Base-by-base conservation (phyloP, 2,329 filamentous ascomycete genomes). In the Uncinocarpus reesii region DNA sequence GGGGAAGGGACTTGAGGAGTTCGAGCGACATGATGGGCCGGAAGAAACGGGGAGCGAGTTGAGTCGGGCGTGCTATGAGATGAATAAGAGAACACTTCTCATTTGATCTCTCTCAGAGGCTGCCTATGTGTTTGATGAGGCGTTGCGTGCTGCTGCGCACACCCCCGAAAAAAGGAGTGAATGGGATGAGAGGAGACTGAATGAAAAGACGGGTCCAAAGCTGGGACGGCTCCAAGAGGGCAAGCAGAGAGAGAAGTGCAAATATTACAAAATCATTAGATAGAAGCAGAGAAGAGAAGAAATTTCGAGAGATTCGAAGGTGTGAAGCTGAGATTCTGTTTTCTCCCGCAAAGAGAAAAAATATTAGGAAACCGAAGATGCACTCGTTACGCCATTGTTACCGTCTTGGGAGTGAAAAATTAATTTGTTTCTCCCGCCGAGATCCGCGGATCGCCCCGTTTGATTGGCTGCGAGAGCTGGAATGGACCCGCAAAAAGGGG, bases 1-100 rank as follows among this genome's bases (percentile, higher is more conserved):
- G 40, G 32, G 51, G 47, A 47, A 56, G 21, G 42, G 44, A 50
- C 34, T 47, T 43, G 18, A 53, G 53, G 28, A 46, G 20, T 18
- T 52, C 50, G 49, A 50, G 43, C 21, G 52, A 45, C 52, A 54
- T 52, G 7, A 13, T 49, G 29, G 40, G 16, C 21, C 31, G 31
- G 43, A 18, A 20, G 18, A 35, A 8, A 18, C 42, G 26, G 20
- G 26, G 42, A 29, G 18, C 8, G n/a, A 8, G 10, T 38, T 4
- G 8, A 38, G 18, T 21, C 4, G 15, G 20, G 3, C 13, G 35
- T 38, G n/a, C 35, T 20, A 38, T 13, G 7, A 10, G 16, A 21
- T 7, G 3, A 15, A 21, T 38, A 23, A 23, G 15, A 38, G 20
- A 13, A 13, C 7, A 21, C 18, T 5, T 34, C 3, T 35, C 13